Conservation (phyloP, 495 filamentous ascomycete genomes). For the Aspergillus coremiiformis region DNA sequence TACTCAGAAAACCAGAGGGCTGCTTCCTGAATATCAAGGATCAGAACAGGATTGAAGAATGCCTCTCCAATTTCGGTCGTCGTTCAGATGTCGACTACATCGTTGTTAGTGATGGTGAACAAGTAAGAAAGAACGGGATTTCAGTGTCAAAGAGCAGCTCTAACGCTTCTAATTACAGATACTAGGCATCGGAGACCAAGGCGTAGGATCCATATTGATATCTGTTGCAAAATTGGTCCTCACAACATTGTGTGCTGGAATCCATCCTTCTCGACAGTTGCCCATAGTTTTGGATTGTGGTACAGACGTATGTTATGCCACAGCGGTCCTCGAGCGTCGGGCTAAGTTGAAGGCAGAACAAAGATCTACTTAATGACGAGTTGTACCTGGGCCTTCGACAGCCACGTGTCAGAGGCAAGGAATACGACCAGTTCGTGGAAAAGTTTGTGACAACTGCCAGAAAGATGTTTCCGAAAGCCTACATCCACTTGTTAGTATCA, state of each 20-base stretch:
- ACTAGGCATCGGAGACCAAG: constrained; percentile 84
- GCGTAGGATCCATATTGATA: constrained; percentile 82
- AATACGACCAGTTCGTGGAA: constrained; percentile 76
- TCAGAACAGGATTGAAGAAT: constrained; percentile 50
- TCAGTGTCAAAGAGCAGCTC: neutral
- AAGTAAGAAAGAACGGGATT: constrained; percentile 28
- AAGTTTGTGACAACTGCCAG: constrained; percentile 60
- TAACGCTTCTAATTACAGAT: constrained; percentile 48
- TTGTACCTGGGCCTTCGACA: constrained; percentile 72
- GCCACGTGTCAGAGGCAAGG: constrained; percentile 55
- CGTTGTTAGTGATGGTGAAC: constrained; percentile 73
- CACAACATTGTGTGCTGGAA: constrained; percentile 77
- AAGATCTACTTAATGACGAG: constrained; percentile 67
- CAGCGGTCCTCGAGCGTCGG: neutral
- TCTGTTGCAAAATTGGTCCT: constrained; percentile 76
- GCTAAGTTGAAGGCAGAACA: constrained; percentile 45
- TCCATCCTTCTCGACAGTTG: constrained; percentile 71
- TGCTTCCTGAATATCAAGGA: constrained; percentile 52
- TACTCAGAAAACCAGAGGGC: constrained; percentile 72
- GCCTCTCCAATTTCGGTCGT: constrained; percentile 58
- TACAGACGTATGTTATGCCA: constrained; percentile 49
- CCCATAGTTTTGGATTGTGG: constrained; percentile 85
- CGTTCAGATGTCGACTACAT: constrained; percentile 81
- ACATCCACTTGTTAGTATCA: constrained; percentile 64
- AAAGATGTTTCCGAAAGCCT: constrained; percentile 68